Base-by-base conservation (phyloP, 2,329 filamentous ascomycete genomes). In the Bipolaris zeicola region DNA sequence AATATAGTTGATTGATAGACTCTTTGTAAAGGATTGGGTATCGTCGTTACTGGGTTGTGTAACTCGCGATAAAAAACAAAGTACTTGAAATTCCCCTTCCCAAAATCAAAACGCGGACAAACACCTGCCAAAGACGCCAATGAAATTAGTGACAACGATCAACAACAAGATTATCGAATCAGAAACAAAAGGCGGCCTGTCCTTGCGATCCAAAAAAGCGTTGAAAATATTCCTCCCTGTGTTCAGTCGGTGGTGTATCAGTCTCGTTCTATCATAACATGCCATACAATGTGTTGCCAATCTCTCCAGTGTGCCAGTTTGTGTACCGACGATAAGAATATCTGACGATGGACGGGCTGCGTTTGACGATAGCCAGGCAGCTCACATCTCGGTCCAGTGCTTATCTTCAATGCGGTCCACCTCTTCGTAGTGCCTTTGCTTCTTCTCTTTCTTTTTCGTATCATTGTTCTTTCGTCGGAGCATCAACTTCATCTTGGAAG, bases 321-420 rank as follows among this genome's bases (percentile, higher is more conserved):
- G 8, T 28, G 26, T 28, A 10, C 26, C n/a, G 22, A 20, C 7
- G 6, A 13, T 26, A 3, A 18, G 26, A 18, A 14, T 26, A 14
- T 13, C 33, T 18, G 10, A 41, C 16, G 20, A 37, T 6, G 1
- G 8, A 44, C 22, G 4, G 5, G 46, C 41, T 22, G 31, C 18
- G 7, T 42, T 20, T n/a, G 6, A 14, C 11, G 1, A 20, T 18
- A 37, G 37, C 20, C 6, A 20, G 3, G 10, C n/a, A 26, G 8
- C 2, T 57, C 41, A 76, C 67, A 76, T 72, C 53, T 76, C 73
- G 7, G 73, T 71, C 73, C 73, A 76, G 52, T 76, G 73, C 4
- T 69, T 58, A 20, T 69, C 67, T 42, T 75, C 73, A 41, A 73
- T 60, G 13, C 67, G 65, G 31, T 71, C 69, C 3, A 74, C 56